phyloP scores from a whole-genome alignment of 768 basidiomycete genomes.

The Hirschioporus abietinus region DNA sequence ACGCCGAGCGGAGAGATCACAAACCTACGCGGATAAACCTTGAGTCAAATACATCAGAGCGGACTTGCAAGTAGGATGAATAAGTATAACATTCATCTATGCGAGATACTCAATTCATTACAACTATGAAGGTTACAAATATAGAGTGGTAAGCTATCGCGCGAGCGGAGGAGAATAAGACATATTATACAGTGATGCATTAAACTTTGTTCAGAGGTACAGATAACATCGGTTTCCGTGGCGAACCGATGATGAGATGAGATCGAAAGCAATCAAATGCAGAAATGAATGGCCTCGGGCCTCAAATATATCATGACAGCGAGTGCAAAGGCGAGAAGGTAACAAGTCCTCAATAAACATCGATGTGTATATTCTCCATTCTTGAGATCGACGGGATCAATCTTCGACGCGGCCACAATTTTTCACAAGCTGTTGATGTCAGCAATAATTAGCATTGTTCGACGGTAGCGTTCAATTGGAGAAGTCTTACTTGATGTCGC shows the following conservation, averaged over 20 bases:
- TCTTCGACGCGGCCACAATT: constrained; percentile 68
- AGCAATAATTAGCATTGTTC: constrained; percentile 6
- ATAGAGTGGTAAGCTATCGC: neutral
- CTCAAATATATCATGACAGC: constrained; percentile 11
- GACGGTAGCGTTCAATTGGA: constrained; percentile 3
- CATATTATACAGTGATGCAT: neutral
- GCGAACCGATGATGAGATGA: neutral
- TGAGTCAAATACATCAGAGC: neutral
- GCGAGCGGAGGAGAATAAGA: neutral
- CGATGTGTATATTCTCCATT: constrained; percentile 15
- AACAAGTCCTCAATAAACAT: constrained; percentile 13
- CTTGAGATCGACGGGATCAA: constrained; percentile 8
- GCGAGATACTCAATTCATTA: neutral
- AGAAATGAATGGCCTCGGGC: constrained; percentile 12
- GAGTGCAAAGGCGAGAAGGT: constrained; percentile 6
- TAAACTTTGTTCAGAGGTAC: neutral
- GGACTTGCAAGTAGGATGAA: neutral
- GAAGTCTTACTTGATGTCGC: constrained; percentile 67
- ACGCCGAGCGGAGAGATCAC: neutral
- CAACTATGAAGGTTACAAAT: neutral
- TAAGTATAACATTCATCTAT: neutral
- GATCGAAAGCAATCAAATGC: neutral
- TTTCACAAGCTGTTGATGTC: constrained; percentile 57
- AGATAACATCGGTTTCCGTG: neutral
- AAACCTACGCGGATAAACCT: neutral